Evolutionary conservation across 352 stramenopile genomes (phyloP), one percentile per base, ranked within the genome.

Genomic region (Pythium graminicola): DNA sequence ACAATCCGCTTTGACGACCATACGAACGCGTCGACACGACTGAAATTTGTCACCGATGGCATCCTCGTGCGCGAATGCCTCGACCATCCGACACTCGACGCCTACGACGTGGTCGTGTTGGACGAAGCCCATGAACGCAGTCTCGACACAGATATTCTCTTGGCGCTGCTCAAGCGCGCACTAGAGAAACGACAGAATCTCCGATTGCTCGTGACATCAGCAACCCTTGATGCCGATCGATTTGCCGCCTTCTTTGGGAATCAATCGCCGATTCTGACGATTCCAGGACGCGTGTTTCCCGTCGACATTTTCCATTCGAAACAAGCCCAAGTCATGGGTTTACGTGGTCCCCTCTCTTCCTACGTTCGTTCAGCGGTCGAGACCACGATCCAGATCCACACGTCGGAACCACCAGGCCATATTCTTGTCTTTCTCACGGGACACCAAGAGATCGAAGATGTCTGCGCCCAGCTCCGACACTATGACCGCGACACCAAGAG

Each of bases 91-190:
- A 56, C 84, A 43, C 72, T 97, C 17, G 51, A 32, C 9, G 65
- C 71, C 17, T 98, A 98, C 70, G 81, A 66, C 23, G 74, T 90
- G 44, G 79, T 98, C 20, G 95, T 98, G 72, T 77, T 98, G 49
- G 93, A 93, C 63, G 97, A 99, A 76, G 97, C 96, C 8, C 97
- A 99, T 65, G 97, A 99, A 70, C 81, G 97, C 20, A 97, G 79
- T 62, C 80, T 99, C 9, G 89, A 99, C 70, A 99, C 96, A 10
- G 97, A 99, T 65, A 86, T 99, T 4, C 69, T 99, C 6, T 97
- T 99, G 67, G 96, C 95, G 72, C 57, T 96, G 22, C 68, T 98
- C 28, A 87, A 92, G 54, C 68, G 83, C 36, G 90, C 94, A 19
- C 55, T 87, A 17, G 27, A 42, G 29, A 51, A 42, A 20, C 73